phyloP scores from a whole-genome alignment of 768 basidiomycete genomes.

The Rubroboletus pulcherrimus region DNA sequence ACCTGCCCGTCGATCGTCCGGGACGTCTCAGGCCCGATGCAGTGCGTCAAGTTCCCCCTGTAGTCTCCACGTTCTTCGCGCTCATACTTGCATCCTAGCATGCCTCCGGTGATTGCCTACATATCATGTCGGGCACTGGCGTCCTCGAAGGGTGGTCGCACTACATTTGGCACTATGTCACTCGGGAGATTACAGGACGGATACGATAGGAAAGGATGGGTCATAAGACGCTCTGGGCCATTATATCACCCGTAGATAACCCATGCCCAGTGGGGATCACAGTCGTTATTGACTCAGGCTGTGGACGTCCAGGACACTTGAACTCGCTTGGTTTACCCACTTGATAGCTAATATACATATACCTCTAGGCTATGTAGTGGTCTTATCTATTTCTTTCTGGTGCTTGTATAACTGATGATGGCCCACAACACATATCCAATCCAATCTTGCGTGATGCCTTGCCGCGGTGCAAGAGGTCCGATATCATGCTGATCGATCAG shows the following conservation, averaged over 20 bases:
- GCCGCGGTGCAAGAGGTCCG: no score
- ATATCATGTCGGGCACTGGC: slow-evolving; percentile 43
- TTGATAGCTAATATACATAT: background rate
- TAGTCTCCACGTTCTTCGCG: background rate
- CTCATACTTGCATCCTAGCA: slow-evolving; percentile 30
- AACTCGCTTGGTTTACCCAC: background rate
- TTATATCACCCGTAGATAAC: background rate
- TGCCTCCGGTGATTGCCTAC: slow-evolving; percentile 43
- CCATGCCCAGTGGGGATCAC: background rate
- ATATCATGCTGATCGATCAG: background rate
- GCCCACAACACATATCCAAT: no score
- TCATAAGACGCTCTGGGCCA: background rate
- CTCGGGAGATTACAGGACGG: slow-evolving; percentile 32
- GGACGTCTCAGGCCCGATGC: slow-evolving; percentile 62
- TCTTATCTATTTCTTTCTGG: background rate
- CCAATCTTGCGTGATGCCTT: background rate
- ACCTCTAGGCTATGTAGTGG: background rate
- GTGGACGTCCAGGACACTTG: background rate
- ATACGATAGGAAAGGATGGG: slow-evolving; percentile 15
- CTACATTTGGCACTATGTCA: slow-evolving; percentile 48
- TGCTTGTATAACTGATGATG: background rate
- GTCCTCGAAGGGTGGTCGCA: slow-evolving; percentile 51
- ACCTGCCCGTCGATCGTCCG: slow-evolving; percentile 58
- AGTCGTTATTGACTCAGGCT: background rate
- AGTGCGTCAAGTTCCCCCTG: slow-evolving; percentile 34